phyloP scores from a whole-genome alignment of 768 basidiomycete genomes.

The Mycena galopus region DNA sequence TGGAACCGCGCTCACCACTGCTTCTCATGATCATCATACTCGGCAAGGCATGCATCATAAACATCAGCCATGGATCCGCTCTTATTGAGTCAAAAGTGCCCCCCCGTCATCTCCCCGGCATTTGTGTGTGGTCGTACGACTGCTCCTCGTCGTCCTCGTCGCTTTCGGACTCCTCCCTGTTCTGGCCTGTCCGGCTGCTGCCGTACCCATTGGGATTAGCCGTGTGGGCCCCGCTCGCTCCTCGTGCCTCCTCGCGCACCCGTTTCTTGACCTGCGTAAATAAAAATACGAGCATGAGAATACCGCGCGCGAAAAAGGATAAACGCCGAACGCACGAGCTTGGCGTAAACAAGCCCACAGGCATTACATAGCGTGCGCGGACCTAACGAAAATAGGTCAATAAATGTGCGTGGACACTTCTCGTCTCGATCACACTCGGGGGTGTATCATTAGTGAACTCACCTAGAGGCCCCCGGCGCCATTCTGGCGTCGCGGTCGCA shows the following conservation, averaged over 20 bases:
- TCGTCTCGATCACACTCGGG: background rate
- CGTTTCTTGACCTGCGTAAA: slow-evolving; percentile 53
- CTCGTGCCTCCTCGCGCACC: slow-evolving; percentile 43
- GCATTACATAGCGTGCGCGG: slow-evolving; percentile 89
- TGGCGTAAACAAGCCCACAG: slow-evolving; percentile 89
- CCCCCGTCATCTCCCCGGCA: slow-evolving; percentile 32
- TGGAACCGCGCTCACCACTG: slow-evolving; percentile 37
- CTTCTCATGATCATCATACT: slow-evolving; percentile 35
- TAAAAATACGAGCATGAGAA: slow-evolving; percentile 17
- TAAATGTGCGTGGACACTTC: slow-evolving; percentile 10
- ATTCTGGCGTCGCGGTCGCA: slow-evolving; percentile 90
- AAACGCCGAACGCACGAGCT: slow-evolving; percentile 69
- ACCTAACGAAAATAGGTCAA: slow-evolving; percentile 55
- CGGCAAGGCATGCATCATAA: slow-evolving; percentile 34
- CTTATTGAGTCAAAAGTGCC: slow-evolving; percentile 20
- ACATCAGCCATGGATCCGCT: slow-evolving; percentile 33
- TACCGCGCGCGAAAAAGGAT: slow-evolving; percentile 12
- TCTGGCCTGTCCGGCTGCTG: slow-evolving; percentile 7
- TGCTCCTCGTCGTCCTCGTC: slow-evolving; percentile 37
- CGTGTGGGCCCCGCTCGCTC: slow-evolving; percentile 24
- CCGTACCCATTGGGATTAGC: slow-evolving; percentile 12
- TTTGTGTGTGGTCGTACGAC: slow-evolving; percentile 27
- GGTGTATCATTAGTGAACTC: slow-evolving; percentile 37
- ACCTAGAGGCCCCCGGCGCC: slow-evolving; percentile 89
- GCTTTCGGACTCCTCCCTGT: slow-evolving; percentile 31